Percentiles rank a stretch among this genome's conserved stretches.
Evolutionary conservation across 345 rosid species (phyloP).

Genomic region (Pugionium cornutum): DNA sequence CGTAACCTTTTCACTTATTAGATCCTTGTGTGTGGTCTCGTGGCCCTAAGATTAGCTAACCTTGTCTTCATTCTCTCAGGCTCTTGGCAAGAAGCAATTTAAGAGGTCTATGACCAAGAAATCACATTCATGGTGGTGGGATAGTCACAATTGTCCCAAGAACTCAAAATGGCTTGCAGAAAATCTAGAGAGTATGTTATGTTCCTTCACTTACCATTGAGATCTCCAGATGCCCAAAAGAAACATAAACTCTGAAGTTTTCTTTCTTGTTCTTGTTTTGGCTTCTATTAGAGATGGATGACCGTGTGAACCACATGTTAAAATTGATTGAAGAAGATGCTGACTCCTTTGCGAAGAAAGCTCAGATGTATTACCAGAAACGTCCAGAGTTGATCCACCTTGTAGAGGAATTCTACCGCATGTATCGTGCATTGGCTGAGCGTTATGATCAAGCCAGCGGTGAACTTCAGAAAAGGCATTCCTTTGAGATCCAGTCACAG

Average conservation of each 20-base stretch:
- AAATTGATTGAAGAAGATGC: slow-evolving; percentile 87
- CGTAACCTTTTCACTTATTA: slow-evolving; percentile 8
- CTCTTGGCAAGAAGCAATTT: slow-evolving; percentile 43
- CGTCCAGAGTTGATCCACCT: slow-evolving; percentile 74
- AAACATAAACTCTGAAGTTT: not conserved
- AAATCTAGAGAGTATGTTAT: slow-evolving; percentile 67
- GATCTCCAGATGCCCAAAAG: not conserved
- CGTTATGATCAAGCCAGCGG: slow-evolving; percentile 81
- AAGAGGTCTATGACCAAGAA: slow-evolving; percentile 54
- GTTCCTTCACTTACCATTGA: not conserved
- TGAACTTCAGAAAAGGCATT: slow-evolving; percentile 58
- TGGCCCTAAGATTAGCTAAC: not conserved
- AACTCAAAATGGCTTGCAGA: slow-evolving; percentile 87
- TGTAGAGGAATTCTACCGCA: slow-evolving; percentile 80
- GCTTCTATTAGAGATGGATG: slow-evolving; percentile 73
- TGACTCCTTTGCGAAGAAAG: slow-evolving; percentile 89
- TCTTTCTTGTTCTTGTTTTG: slow-evolving; percentile 23
- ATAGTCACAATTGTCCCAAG: slow-evolving; percentile 73
- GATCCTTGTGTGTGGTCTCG: slow-evolving; percentile 27
- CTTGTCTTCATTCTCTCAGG: slow-evolving; percentile 29
- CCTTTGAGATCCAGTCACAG: slow-evolving; percentile 54
- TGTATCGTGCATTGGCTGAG: slow-evolving; percentile 82
- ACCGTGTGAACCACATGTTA: slow-evolving; percentile 68
- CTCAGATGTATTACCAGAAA: slow-evolving; percentile 79
- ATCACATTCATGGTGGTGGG: slow-evolving; percentile 91